These are phyloP conservation scores for Chrysochromulina tobinii DNA, from an alignment of 78 protist species.

Conservation along the genomic window DNA sequence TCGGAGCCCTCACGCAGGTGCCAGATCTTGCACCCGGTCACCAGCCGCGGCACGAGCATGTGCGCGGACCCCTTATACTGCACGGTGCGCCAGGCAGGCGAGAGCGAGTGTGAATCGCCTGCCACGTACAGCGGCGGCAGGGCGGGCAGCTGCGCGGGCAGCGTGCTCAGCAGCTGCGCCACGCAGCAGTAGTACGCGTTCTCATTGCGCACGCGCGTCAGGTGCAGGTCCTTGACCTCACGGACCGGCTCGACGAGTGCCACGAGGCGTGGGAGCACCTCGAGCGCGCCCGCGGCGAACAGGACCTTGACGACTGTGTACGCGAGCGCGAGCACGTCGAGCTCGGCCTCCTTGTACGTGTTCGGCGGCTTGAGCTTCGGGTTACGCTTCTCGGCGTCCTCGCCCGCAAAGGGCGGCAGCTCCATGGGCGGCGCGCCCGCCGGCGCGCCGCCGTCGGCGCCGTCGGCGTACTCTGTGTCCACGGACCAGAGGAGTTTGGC, in stretches of 20 bases:
- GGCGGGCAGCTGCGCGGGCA: constrained; percentile 32
- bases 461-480: background rate
- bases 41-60: constrained; percentile 67
- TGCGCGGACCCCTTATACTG: constrained; percentile 29
- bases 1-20: constrained; percentile 25
- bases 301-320: constrained; percentile 74
- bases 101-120: constrained; percentile 86
- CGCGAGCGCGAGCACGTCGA: constrained; percentile 78
- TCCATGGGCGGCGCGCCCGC: background rate
- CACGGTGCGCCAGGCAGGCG: constrained; percentile 71
- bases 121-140: constrained; percentile 60
- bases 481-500: too few relatives aligned
- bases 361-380: too few relatives aligned
- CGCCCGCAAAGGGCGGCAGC: too few relatives aligned
- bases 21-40: constrained; percentile 89
- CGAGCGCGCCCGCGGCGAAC: constrained; percentile 67
- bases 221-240: constrained; percentile 60
- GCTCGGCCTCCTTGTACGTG: constrained; percentile 45
- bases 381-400: too few relatives aligned
- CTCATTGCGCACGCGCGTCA: constrained; percentile 80
- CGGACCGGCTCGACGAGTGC: constrained; percentile 39
- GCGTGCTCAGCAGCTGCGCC: constrained; percentile 48
- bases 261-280: constrained; percentile 56
- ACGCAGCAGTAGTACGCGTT: constrained; percentile 81
- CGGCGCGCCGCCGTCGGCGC: background rate